Evolutionary conservation across 495 filamentous ascomycete species (phyloP), one percentile per base, ranked within the genome.

Genomic region (Hypoxylon crocopeplum): DNA sequence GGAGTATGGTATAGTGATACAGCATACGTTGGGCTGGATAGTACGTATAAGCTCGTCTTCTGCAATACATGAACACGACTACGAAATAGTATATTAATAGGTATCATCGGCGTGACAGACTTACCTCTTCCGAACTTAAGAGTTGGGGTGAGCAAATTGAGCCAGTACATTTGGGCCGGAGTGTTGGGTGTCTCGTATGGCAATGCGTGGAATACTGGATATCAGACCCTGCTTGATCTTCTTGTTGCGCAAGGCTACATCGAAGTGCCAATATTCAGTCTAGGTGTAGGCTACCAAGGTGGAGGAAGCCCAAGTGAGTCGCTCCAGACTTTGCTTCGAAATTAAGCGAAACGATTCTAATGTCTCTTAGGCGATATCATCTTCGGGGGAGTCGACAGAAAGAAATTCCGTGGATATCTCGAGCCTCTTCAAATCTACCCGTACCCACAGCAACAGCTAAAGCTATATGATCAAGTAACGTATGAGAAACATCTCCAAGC

Each of bases 241-340:
- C 79, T 95, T 72, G 83, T 84, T 16, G 61, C 82, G 7, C 71
- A 82, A 27, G 80, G 81, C 3, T 47, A 86, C 36, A 89, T 91
- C 56, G 79, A 84, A 30, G 87, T 86, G 6, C 86, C 83, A 42
- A 88, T 90, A 12, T 95, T 91, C 67, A 90, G 87, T 45, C 64
- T 92, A 5, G 86, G 85, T 10, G 76, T 88, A 3, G 79, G 88
- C 8, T 71, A 73, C 5, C 70, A 76, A 38, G 66, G 58, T 10
- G 66, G 80, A 21, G 76, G 73, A 40, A 68, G 69, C 7, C 72
- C 75, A 36, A 73, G 73, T 73, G 45, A 50, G 68, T 54, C 4
- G 3, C 8, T 17, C 3, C 0, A 0, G 8, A 24, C 17, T 41
- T 36, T 48, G 5, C 33, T 17, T 7, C 13, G 11, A 25, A 4